phyloP scores from a whole-genome alignment of 1,284 basidiomycete genomes.

The Trametes polyzona region DNA sequence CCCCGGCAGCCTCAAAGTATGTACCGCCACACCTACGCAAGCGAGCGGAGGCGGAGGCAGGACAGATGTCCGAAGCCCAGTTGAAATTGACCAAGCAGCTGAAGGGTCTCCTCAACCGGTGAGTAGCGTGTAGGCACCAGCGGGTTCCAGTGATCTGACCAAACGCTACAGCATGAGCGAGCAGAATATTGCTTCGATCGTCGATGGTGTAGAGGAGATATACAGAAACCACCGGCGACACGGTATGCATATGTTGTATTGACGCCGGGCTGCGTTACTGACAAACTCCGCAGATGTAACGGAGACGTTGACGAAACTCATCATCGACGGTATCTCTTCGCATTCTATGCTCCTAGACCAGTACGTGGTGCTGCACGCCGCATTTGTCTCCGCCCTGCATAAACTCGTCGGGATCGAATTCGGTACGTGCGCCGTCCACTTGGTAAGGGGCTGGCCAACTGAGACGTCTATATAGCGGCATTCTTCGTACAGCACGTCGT shows the following conservation, averaged over 20 bases:
- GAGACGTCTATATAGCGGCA: constrained; percentile 56
- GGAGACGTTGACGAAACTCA: constrained; percentile 74
- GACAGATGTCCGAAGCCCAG: constrained; percentile 52
- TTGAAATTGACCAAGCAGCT: constrained; percentile 77
- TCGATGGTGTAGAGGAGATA: constrained; percentile 78
- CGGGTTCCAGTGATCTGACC: neutral
- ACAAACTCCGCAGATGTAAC: constrained; percentile 69
- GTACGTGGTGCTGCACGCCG: constrained; percentile 90
- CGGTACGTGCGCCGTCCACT: constrained; percentile 48
- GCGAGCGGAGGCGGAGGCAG: constrained; percentile 33
- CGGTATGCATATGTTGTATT: constrained; percentile 51
- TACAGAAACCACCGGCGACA: constrained; percentile 84
- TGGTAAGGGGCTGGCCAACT: neutral
- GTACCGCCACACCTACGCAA: constrained; percentile 69
- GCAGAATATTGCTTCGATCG: constrained; percentile 84
- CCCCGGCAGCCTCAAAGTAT: constrained; percentile 49
- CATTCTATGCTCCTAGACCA: constrained; percentile 88
- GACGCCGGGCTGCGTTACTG: neutral
- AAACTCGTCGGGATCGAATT: constrained; percentile 91
- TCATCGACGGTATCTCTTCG: constrained; percentile 84
- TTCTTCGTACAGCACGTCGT: constrained; percentile 78
- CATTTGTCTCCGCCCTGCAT: constrained; percentile 85
- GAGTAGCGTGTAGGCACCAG: constrained; percentile 25
- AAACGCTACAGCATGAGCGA: constrained; percentile 73
- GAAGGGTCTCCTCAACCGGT: constrained; percentile 91